Percentiles rank a stretch among this genome's conserved stretches.
Conservation (phyloP, 108 stramenopile species). For the Pseudonitzschia multiseries region DNA sequence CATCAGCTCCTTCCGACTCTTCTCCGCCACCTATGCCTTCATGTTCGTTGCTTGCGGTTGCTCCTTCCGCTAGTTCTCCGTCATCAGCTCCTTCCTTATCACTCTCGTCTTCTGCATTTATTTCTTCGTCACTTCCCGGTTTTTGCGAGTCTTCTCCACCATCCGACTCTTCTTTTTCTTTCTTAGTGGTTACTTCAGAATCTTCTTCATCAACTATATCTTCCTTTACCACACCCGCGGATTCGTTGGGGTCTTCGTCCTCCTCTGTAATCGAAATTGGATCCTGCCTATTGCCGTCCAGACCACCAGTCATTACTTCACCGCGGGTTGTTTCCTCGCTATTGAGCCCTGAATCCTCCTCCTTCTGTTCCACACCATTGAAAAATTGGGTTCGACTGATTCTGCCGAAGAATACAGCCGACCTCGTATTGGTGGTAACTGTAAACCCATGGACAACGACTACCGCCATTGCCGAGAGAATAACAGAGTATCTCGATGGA, state of each 20-base stretch:
- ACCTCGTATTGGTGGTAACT: background rate
- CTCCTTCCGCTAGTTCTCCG: background rate
- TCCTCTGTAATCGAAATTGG: background rate
- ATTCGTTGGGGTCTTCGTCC: too few relatives aligned
- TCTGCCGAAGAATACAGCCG: background rate
- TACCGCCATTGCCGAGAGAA: background rate
- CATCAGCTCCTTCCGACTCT: background rate
- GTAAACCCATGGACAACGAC: background rate
- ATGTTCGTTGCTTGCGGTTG: background rate
- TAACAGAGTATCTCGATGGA: background rate
- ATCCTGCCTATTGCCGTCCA: background rate
- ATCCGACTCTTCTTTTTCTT: too few relatives aligned
- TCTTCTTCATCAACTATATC: background rate
- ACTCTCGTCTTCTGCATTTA: background rate
- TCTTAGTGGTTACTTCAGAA: background rate
- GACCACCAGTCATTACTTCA: background rate
- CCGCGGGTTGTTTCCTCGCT: background rate
- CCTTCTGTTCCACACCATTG: background rate
- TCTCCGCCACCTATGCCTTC: background rate
- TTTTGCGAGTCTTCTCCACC: background rate
- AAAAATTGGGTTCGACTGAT: background rate
- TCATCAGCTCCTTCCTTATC: constrained; percentile 4
- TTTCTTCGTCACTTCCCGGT: background rate
- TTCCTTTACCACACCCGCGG: background rate
- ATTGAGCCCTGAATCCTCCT: background rate